A percentile compares a stretch with the other conserved stretches of the same genome.
Evolutionary conservation across 805 yeast species (phyloP).

Genomic region (Wilhelminamyces savonicus): DNA sequence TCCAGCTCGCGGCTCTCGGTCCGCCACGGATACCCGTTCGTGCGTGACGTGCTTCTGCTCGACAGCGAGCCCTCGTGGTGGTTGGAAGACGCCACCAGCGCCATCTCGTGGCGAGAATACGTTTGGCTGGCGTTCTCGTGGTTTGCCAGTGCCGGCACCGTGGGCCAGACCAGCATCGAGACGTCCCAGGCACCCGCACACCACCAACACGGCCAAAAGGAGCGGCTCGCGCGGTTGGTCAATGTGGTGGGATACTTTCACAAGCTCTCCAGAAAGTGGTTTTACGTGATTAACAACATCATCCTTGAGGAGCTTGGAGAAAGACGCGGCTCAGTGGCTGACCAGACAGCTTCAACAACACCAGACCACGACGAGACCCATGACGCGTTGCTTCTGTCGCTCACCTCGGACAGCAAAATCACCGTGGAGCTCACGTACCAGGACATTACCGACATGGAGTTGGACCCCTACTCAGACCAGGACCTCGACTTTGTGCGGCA

Average conservation of each 20-base stretch:
- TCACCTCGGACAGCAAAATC: conserved; percentile 9
- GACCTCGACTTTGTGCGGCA: conserved; percentile 31
- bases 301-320: conserved; percentile 22
- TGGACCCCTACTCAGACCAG: conserved; percentile 35
- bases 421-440: conserved; percentile 31
- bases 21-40: conserved; percentile 4
- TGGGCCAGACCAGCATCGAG: conserved; percentile 1
- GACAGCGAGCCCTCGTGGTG: conserved; percentile 36
- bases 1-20: conserved; percentile 16
- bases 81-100: conserved; percentile 36
- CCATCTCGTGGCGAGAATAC: conserved; percentile 50
- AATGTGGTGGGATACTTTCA: conserved; percentile 34
- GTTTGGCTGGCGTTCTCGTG: conserved; percentile 69
- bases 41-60: not conserved
- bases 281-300: conserved; percentile 27
- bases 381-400: too few species aligned
- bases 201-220: too few species aligned
- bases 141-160: conserved; percentile 86
- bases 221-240: conserved; percentile 11
- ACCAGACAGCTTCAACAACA: not conserved
- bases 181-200: not conserved
- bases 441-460: conserved; percentile 35
- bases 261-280: conserved; percentile 32
- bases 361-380: conserved; percentile 1
- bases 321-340: conserved; percentile 1